Evolutionary conservation across 139 green algal genomes (phyloP).

Genomic region (Chlamydomonas urium): DNA sequence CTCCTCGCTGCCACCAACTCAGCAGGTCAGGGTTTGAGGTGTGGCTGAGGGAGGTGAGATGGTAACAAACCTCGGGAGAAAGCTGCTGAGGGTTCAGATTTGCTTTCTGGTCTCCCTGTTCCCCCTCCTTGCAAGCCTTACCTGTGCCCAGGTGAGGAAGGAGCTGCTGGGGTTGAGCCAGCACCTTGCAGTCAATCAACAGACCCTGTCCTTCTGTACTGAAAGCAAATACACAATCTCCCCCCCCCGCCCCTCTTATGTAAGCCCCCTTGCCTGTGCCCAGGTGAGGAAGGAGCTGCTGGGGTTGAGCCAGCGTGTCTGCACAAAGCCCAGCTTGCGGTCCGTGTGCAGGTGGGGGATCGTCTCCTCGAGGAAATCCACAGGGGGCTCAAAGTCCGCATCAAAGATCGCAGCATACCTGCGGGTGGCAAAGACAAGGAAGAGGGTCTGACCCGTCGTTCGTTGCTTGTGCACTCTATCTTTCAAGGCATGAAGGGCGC

Average conservation of each 20-base stretch:
- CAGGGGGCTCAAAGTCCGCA: conserved; percentile 42
- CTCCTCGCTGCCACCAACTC: too few relatives aligned
- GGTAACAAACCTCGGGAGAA: too few relatives aligned
- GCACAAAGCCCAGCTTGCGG: conserved; percentile 63
- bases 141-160: conserved; percentile 69
- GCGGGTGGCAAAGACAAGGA: conserved; percentile 38
- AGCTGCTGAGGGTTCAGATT: too few relatives aligned
- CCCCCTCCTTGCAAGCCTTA: too few relatives aligned
- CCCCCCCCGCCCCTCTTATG: not conserved
- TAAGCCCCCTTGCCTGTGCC: conserved; percentile 52
- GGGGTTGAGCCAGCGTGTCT: conserved; percentile 73
- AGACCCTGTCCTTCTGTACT: not conserved
- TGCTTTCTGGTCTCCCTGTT: too few relatives aligned
- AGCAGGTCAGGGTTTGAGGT: too few relatives aligned
- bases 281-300: conserved; percentile 76
- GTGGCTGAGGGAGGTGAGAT: too few relatives aligned
- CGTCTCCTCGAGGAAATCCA: conserved; percentile 43
- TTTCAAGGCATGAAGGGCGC: too few relatives aligned
- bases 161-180: conserved; percentile 71
- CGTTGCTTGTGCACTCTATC: too few relatives aligned
- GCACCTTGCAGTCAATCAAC: conserved; percentile 14
- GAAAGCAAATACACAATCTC: not conserved
- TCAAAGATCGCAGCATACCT: conserved; percentile 58
- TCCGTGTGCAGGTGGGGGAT: conserved; percentile 33
- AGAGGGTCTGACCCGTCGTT: too few relatives aligned